A percentile compares a stretch with the other conserved stretches of the same genome.
Evolutionary conservation across 2,329 filamentous ascomycete genomes (phyloP).

Genomic region (Fusarium bulbicola): DNA sequence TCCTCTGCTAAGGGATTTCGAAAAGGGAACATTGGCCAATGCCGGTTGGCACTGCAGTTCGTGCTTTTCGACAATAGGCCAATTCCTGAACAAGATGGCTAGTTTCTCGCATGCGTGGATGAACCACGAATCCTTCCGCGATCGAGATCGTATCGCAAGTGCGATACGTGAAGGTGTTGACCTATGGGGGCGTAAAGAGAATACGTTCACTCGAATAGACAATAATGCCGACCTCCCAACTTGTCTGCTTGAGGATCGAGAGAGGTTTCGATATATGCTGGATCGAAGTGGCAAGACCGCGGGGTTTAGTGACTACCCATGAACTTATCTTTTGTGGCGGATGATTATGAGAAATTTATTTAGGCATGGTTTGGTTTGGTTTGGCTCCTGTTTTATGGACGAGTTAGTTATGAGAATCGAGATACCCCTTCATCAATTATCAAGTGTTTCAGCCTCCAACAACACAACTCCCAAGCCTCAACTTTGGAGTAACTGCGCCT

Average conservation of each 20-base stretch:
- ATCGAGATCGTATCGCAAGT: conserved; percentile 59
- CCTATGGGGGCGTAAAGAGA: conserved; percentile 60
- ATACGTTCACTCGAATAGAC: conserved; percentile 60
- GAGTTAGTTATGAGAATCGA: neutral
- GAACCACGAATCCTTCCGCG: conserved; percentile 59
- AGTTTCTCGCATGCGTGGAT: conserved; percentile 64
- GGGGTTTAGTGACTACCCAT: conserved; percentile 59
- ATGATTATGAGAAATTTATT: neutral
- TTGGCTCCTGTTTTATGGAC: neutral
- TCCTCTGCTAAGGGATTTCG: conserved; percentile 50
- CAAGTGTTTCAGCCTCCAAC: neutral
- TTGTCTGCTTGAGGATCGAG: conserved; percentile 53
- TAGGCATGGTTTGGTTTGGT: neutral
- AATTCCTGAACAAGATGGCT: conserved; percentile 64
- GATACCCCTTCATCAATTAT: conserved; percentile 1
- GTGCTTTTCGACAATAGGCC: conserved; percentile 65
- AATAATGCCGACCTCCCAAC: conserved; percentile 62
- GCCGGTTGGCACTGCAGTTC: conserved; percentile 71
- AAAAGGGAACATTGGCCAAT: conserved; percentile 57
- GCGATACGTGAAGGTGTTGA: conserved; percentile 62
- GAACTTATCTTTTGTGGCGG: neutral
- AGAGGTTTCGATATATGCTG: conserved; percentile 57
- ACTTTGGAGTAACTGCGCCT: neutral
- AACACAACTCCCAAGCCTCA: neutral
- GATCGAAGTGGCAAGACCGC: conserved; percentile 57